Conservation (phyloP, 164 flowering plant species). For the Chloranthus sessilifolius region DNA sequence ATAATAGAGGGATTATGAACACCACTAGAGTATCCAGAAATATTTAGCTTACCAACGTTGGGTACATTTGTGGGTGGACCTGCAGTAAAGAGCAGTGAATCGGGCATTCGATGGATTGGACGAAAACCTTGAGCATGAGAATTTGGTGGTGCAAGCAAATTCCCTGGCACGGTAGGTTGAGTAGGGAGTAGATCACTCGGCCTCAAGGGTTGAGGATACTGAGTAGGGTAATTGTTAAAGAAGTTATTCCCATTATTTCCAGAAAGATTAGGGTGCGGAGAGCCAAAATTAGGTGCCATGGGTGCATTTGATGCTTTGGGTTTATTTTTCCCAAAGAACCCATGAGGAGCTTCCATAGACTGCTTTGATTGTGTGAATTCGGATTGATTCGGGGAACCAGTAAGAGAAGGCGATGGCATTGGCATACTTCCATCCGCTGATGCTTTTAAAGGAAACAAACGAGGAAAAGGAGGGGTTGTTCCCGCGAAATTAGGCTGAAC, state of each 20-base stretch:
- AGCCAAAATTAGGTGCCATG: constrained; percentile 22
- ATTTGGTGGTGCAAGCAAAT: constrained; percentile 28
- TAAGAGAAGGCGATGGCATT: neutral
- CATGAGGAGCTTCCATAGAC: constrained; percentile 49
- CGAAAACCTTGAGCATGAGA: constrained; percentile 24
- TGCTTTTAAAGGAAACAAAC: neutral
- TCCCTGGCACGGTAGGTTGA: constrained; percentile 31
- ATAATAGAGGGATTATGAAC: constrained; percentile 20
- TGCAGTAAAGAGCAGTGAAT: constrained; percentile 27
- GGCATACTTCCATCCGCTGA: neutral
- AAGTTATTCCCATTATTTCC: constrained; percentile 24
- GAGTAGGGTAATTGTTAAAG: constrained; percentile 28
- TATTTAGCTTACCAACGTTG: constrained; percentile 44
- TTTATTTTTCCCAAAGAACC: constrained; percentile 35
- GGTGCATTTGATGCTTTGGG: constrained; percentile 24
- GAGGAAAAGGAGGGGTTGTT: neutral
- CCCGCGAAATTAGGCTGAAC: neutral
- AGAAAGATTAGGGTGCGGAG: constrained; percentile 30
- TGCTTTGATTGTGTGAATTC: constrained; percentile 29
- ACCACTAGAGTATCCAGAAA: constrained; percentile 31
- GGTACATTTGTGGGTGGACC: constrained; percentile 30
- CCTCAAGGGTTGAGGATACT: constrained; percentile 34
- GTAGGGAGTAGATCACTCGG: constrained; percentile 27
- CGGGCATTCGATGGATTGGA: constrained; percentile 35
- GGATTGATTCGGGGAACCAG: constrained; percentile 16